A percentile compares a stretch with the other conserved stretches of the same genome.
These are phyloP conservation scores for Astragalus membranaceus DNA, from an alignment of 306 rosid genomes.

Conservation along the genomic window DNA sequence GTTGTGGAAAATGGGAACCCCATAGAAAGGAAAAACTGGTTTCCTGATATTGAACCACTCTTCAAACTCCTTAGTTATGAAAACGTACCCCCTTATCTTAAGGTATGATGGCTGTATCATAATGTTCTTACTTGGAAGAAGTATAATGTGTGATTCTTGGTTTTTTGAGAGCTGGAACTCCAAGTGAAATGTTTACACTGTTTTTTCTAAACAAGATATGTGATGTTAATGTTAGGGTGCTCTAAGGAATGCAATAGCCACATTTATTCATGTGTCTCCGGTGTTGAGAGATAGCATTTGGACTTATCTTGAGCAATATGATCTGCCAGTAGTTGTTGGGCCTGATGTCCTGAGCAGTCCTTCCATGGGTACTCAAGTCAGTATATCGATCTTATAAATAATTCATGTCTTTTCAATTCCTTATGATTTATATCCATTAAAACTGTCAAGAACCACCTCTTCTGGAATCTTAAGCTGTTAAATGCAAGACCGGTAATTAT, in stretches of 20 bases:
- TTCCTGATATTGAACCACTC: conserved; percentile 88
- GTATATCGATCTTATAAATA: conserved; percentile 16
- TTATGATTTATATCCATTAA: not conserved
- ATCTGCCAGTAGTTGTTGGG: conserved; percentile 91
- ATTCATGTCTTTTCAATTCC: not conserved
- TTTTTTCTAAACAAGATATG: conserved; percentile 20
- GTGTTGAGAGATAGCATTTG: conserved; percentile 71
- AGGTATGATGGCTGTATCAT: conserved; percentile 43
- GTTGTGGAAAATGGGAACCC: conserved; percentile 88
- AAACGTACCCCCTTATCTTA: conserved; percentile 93
- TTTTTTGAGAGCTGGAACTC: conserved; percentile 25
- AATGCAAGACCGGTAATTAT: not conserved
- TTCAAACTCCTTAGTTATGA: conserved; percentile 97
- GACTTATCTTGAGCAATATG: conserved; percentile 93
- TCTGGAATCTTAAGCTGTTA: not conserved
- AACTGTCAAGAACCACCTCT: not conserved
- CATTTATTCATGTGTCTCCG: conserved; percentile 74
- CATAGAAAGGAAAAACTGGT: conserved; percentile 83
- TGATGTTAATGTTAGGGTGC: conserved; percentile 62
- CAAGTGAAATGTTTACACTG: conserved; percentile 11
- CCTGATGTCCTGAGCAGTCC: conserved; percentile 56
- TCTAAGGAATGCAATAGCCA: conserved; percentile 73
- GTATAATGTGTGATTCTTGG: conserved; percentile 7
- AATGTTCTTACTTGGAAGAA: conserved; percentile 8
- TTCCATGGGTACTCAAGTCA: conserved; percentile 62